Conservation (phyloP, 2,329 filamentous ascomycete species). For the Microcyclosporella mali region DNA sequence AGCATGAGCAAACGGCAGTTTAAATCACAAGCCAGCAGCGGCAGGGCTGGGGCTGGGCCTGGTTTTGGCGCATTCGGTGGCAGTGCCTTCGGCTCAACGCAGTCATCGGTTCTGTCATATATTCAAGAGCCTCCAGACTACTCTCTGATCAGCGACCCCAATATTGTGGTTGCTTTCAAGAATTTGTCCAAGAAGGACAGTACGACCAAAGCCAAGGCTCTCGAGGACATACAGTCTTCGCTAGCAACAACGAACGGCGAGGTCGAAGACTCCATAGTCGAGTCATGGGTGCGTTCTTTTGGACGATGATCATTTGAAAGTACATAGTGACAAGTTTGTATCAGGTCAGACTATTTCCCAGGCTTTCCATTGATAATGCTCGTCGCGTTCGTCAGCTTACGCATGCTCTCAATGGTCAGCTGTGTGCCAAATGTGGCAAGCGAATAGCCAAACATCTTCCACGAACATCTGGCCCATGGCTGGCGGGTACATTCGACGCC, state of each 20-base stretch:
- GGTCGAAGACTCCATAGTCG: constrained; percentile 73
- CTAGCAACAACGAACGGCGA: constrained; percentile 54
- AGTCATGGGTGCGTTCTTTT: constrained; percentile 67
- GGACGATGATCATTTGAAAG: constrained; percentile 6
- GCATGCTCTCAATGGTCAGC: constrained; percentile 64
- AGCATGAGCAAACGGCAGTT: constrained; percentile 54
- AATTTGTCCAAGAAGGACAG: constrained; percentile 88
- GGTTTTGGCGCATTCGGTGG: constrained; percentile 30
- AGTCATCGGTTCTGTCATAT: constrained; percentile 69
- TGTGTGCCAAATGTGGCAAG: constrained; percentile 60
- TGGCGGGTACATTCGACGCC: constrained; percentile 80
- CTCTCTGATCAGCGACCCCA: constrained; percentile 67
- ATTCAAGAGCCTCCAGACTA: constrained; percentile 80
- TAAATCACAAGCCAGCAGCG: constrained; percentile 59
- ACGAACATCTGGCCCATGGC: constrained; percentile 78
- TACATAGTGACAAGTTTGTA: constrained; percentile 29
- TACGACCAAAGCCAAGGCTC: constrained; percentile 81
- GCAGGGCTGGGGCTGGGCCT: constrained; percentile 47
- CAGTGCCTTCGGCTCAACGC: constrained; percentile 41
- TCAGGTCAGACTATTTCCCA: constrained; percentile 79
- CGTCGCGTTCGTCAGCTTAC: constrained; percentile 82
- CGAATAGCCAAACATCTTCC: constrained; percentile 75
- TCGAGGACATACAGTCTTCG: constrained; percentile 73
- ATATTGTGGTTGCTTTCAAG: constrained; percentile 84
- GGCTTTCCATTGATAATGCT: constrained; percentile 81